Evolutionary conservation across 2,329 filamentous ascomycete genomes (phyloP).

Genomic region (Drechslerella stenobrocha): DNA sequence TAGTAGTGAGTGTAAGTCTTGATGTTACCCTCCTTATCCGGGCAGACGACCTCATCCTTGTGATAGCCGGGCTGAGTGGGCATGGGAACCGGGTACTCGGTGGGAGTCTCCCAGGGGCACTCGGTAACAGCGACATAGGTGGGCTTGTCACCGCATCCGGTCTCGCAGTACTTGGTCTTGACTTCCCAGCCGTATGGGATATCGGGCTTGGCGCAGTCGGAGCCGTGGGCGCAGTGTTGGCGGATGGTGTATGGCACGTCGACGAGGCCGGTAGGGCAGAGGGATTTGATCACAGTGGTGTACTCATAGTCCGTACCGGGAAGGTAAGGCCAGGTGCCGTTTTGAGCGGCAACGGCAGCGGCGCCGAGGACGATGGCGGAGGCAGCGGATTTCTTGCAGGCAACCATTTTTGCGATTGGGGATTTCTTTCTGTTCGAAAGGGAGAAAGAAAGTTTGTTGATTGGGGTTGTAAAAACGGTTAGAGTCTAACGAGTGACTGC

Average conservation of each 20-base stretch:
- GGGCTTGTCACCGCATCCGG: constrained; percentile 50
- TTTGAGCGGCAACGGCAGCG: constrained; percentile 26
- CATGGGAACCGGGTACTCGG: no score
- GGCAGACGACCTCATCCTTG: constrained; percentile 31
- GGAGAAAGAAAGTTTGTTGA: no score
- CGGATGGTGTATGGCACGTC: constrained; percentile 41
- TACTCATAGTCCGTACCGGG: constrained; percentile 5
- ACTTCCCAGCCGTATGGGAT: constrained; percentile 39
- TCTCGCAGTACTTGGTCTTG: constrained; percentile 32
- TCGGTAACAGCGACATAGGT: constrained; percentile 58
- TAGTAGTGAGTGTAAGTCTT: constrained; percentile 34
- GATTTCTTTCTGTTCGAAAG: neutral
- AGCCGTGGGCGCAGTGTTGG: constrained; percentile 25
- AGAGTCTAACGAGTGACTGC: constrained; percentile 38
- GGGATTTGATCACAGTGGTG: constrained; percentile 43
- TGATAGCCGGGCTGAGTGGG: constrained; percentile 53
- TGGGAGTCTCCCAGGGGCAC: constrained; percentile 57
- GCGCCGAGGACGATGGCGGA: constrained; percentile 28
- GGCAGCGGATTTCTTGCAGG: constrained; percentile 42
- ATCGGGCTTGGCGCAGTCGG: constrained; percentile 23
- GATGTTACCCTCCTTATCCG: neutral
- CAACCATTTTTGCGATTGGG: constrained; percentile 38
- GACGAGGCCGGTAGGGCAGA: constrained; percentile 39
- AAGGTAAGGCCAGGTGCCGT: constrained; percentile 9
- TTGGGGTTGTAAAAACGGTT: no score